phyloP scores from a whole-genome alignment of 108 stramenopile species.

The Parmales sp. region DNA sequence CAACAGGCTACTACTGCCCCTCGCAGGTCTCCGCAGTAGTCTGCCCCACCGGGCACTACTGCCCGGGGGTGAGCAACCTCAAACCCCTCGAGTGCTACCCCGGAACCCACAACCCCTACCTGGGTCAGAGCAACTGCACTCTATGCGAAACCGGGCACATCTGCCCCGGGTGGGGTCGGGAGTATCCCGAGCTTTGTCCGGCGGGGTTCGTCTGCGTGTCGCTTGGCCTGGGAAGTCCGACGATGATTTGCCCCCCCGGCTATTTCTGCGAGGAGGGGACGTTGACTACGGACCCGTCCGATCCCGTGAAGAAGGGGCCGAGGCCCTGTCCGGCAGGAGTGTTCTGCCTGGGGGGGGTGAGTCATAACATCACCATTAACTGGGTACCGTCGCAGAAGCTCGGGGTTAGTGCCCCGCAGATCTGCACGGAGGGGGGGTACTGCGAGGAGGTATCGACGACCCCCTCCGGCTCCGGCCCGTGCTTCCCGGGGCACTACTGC shows the following conservation, averaged over 20 bases:
- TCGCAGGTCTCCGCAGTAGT: conserved; percentile 35
- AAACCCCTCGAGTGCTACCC: conserved; percentile 57
- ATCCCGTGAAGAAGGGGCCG: conserved; percentile 27
- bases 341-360: conserved; percentile 74
- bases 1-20: conserved; percentile 67
- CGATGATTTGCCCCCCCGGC: conserved; percentile 62
- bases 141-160: conserved; percentile 61
- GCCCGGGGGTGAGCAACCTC: conserved; percentile 67
- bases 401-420: conserved; percentile 51
- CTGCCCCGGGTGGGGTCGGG: conserved; percentile 54
- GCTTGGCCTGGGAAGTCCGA: conserved; percentile 49
- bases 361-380: conserved; percentile 41
- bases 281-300: conserved; percentile 49
- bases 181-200: conserved; percentile 47
- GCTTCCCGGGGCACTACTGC: conserved; percentile 70
- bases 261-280: conserved; percentile 64
- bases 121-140: conserved; percentile 53
- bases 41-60: conserved; percentile 61
- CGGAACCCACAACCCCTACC: conserved; percentile 51
- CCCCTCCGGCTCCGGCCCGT: conserved; percentile 48
- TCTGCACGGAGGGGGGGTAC: conserved; percentile 61
- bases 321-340: conserved; percentile 50
- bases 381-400: conserved; percentile 49
- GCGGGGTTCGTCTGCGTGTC: conserved; percentile 68
- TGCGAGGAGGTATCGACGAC: conserved; percentile 51